Evolutionary conservation across 179 eudicot genomes (phyloP), one percentile per base, ranked within the genome.

Genomic region (Carnegiea gigantea): DNA sequence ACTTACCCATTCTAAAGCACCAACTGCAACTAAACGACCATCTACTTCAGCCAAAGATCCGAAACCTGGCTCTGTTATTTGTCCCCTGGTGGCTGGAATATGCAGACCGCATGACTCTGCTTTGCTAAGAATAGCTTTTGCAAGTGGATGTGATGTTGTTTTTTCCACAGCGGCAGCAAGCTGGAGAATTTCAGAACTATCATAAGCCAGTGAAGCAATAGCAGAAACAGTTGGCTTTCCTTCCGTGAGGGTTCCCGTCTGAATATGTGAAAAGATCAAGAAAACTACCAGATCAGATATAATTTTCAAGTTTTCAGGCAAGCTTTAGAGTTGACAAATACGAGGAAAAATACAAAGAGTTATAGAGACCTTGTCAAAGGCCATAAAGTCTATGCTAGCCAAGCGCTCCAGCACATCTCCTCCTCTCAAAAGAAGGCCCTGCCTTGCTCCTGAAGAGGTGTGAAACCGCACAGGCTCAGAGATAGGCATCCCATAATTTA

Each of bases 221-320:
- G 89, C 89, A 82, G 95, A 88, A 30, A 94, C 98, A 78, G 92
- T 84, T 73, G 99, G 99, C 88, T 87, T 94, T 78, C 99, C 99
- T 88, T 91, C 98, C 54, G 99, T 95, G 59, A 95, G 93, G 79
- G 99, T 95, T 83, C 99, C 99, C 59, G 99, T 95, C 99, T 95
- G 85, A 82, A 86, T 36, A 84, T 24, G 23, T 18, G 48, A 5
- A 53, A 57, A 57, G 33, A 6, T 13, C 24, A 53, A 18, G 11
- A 49, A 21, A 74, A 33, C 36, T 73, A 81, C 72, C 82, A 78
- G 38, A 70, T 74, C 9, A 79, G 51, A 38, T 26, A 67, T 44
- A 71, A 38, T 53, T 70, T 30, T 51, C 40, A 81, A 62, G 68
- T 77, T 53, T 49, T 33, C 43, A 10, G 74, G 40, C 79, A 73